These are phyloP conservation scores for Polyporus tsugae DNA, from an alignment of 1,284 basidiomycete species.

Conservation along the genomic window DNA sequence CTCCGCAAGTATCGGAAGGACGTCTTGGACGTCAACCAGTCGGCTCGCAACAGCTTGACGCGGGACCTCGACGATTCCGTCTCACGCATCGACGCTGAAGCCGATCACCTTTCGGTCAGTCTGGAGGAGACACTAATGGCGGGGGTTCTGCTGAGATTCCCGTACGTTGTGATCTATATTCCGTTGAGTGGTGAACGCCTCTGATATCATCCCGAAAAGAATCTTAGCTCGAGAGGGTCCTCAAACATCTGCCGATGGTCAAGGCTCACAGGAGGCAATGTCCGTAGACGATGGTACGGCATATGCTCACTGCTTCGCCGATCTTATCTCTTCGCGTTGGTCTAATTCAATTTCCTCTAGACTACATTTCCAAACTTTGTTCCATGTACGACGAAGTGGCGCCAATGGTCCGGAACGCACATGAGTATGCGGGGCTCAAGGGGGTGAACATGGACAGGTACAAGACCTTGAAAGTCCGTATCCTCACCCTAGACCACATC, in stretches of 20 bases:
- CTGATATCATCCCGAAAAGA: not conserved
- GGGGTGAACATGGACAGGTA: not conserved
- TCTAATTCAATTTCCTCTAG: too few species aligned
- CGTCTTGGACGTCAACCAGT: not conserved
- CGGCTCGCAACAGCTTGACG: not conserved
- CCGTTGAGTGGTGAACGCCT: not conserved
- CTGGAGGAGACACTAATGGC: not conserved
- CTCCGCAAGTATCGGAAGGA: too few species aligned
- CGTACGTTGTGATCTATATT: not conserved
- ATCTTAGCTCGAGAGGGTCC: not conserved
- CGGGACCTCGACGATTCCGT: not conserved
- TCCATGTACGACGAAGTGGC: not conserved
- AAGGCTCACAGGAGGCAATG: too few species aligned
- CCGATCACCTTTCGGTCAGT: not conserved
- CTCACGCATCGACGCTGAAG: not conserved
- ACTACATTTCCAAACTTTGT: not conserved
- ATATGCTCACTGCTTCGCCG: too few species aligned
- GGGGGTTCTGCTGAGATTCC: not conserved
- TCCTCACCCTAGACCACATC: slow-evolving; percentile 11
- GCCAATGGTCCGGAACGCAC: not conserved
- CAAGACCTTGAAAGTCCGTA: slow-evolving; percentile 7
- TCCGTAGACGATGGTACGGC: too few species aligned
- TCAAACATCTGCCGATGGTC: not conserved
- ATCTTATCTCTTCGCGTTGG: too few species aligned
- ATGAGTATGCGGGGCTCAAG: too few species aligned